phyloP scores from a whole-genome alignment of 768 basidiomycete genomes.

The Omphalotus guepiniiformis region DNA sequence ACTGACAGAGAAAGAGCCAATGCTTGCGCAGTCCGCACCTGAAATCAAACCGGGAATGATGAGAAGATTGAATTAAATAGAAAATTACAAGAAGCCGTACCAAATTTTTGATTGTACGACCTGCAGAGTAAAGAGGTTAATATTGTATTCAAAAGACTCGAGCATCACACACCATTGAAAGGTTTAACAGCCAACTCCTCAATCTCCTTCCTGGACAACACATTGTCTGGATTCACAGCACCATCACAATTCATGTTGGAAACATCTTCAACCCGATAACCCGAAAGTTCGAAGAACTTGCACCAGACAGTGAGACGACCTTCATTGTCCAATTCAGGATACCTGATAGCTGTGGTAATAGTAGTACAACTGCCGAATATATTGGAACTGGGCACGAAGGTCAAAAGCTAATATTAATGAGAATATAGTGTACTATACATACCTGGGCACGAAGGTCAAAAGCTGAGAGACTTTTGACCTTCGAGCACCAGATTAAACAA shows the following conservation, averaged over 20 bases:
- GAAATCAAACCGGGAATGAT: background rate
- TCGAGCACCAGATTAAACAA: too few relatives aligned
- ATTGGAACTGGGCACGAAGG: too few relatives aligned
- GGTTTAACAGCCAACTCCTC: constrained; percentile 19
- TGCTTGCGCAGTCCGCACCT: constrained; percentile 24
- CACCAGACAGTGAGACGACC: constrained; percentile 19
- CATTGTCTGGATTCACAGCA: constrained; percentile 9
- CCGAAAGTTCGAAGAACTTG: constrained; percentile 21
- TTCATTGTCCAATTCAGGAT: constrained; percentile 18
- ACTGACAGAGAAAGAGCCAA: constrained; percentile 21
- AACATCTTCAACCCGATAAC: constrained; percentile 6
- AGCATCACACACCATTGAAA: constrained; percentile 22
- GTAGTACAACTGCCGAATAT: background rate
- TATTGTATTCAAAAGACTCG: background rate
- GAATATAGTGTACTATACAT: too few relatives aligned
- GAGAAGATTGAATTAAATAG: background rate
- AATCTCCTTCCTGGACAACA: constrained; percentile 14
- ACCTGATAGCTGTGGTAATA: constrained; percentile 19
- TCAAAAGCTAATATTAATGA: too few relatives aligned
- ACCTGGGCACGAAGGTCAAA: too few relatives aligned
- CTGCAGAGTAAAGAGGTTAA: constrained; percentile 1
- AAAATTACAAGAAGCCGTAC: constrained; percentile 8
- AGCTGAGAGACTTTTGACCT: too few relatives aligned
- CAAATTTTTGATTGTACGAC: constrained; percentile 26
- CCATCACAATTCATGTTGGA: too few relatives aligned